Evolutionary conservation across 805 yeast genomes (phyloP).

Genomic region (Kuraishia piskuri): DNA sequence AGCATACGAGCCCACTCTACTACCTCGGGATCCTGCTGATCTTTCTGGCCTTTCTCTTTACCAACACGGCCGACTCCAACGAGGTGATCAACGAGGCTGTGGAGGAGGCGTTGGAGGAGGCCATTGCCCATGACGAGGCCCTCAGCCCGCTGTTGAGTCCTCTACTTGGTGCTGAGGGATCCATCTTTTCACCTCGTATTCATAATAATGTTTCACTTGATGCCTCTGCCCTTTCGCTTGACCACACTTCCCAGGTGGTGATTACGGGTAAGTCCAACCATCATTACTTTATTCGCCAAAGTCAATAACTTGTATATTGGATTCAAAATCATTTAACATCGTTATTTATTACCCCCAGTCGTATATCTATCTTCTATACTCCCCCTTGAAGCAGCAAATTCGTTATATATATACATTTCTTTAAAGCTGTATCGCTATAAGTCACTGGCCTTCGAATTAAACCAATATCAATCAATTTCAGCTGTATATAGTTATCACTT

Average conservation of each 20-base stretch:
- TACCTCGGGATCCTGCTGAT: conserved; percentile 39
- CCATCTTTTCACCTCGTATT: neutral
- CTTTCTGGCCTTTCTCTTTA: conserved; percentile 34
- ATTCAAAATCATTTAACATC: too few species aligned
- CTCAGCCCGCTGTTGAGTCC: conserved; percentile 41
- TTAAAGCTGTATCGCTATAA: too few species aligned
- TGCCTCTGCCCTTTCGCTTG: neutral
- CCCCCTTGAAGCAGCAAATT: too few species aligned
- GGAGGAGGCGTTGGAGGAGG: conserved; percentile 38
- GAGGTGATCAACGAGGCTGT: conserved; percentile 37
- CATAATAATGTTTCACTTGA: neutral
- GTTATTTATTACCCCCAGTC: too few species aligned
- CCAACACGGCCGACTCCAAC: conserved; percentile 35
- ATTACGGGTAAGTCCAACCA: neutral
- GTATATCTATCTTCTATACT: too few species aligned
- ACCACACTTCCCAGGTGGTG: neutral
- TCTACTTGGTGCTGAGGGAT: neutral
- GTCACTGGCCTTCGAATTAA: too few species aligned
- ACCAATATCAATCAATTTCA: too few species aligned
- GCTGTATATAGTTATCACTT: too few species aligned
- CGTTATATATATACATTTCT: too few species aligned
- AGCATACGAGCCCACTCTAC: conserved; percentile 24
- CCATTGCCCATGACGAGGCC: conserved; percentile 34
- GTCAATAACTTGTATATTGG: too few species aligned
- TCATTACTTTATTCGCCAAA: neutral